Evolutionary conservation across 345 rosid genomes (phyloP).

Genomic region (Laguncularia racemosa): DNA sequence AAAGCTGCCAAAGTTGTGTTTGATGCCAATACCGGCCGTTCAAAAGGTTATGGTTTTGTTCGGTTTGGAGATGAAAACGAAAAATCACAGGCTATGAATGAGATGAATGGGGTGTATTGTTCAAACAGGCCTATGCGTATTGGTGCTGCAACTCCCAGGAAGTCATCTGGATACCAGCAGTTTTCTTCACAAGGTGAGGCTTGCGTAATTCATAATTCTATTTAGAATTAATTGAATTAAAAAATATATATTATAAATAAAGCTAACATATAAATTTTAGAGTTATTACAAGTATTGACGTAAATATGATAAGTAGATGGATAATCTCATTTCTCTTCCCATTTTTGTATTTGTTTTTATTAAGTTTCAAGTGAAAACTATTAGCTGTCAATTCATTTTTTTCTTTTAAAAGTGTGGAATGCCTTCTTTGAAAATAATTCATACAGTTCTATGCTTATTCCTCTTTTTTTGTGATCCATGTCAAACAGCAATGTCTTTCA

Average conservation of each 20-base stretch:
- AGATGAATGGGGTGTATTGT: slow-evolving; percentile 90
- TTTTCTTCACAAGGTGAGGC: slow-evolving; percentile 42
- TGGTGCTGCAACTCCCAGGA: slow-evolving; percentile 92
- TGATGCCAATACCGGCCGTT: slow-evolving; percentile 91
- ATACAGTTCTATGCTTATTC: too few relatives aligned
- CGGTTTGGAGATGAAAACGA: slow-evolving; percentile 91
- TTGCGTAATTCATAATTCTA: slow-evolving; percentile 9
- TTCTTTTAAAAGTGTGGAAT: too few relatives aligned
- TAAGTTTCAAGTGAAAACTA: too few relatives aligned
- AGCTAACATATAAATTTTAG: background rate
- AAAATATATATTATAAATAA: too few relatives aligned
- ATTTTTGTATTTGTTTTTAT: too few relatives aligned
- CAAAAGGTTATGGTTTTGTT: slow-evolving; percentile 97
- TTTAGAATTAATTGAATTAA: background rate
- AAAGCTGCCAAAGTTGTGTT: slow-evolving; percentile 89
- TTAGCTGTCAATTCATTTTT: too few relatives aligned
- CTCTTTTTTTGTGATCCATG: too few relatives aligned
- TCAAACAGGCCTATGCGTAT: slow-evolving; percentile 94
- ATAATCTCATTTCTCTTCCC: too few relatives aligned
- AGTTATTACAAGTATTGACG: too few relatives aligned
- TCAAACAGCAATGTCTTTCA: too few relatives aligned
- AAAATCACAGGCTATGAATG: slow-evolving; percentile 75
- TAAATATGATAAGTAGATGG: too few relatives aligned
- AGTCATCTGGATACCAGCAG: slow-evolving; percentile 75
- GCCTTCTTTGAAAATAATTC: too few relatives aligned